These are phyloP conservation scores for Macadamia integrifolia DNA, from an alignment of 164 flowering plant genomes.

Conservation along the genomic window DNA sequence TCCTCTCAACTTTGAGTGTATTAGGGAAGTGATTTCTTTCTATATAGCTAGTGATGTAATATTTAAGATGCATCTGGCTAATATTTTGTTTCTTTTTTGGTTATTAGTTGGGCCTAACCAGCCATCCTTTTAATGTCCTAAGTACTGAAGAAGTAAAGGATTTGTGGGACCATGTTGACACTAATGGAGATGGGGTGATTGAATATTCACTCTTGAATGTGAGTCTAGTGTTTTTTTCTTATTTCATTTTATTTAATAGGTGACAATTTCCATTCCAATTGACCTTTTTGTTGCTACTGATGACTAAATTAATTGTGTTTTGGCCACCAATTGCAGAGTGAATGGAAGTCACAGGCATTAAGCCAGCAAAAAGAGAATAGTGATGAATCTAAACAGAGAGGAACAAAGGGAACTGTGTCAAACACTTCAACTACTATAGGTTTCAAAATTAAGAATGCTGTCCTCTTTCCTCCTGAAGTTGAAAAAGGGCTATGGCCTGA, in stretches of 20 bases:
- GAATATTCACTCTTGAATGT: constrained; percentile 84
- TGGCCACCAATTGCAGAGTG: too few species aligned
- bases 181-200: constrained; percentile 67
- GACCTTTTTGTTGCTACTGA: too few species aligned
- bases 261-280: neutral
- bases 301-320: too few species aligned
- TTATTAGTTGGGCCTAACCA: constrained; percentile 64
- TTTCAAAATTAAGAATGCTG: constrained; percentile 86
- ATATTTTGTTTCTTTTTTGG: constrained; percentile 7
- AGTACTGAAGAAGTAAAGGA: constrained; percentile 59
- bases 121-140: constrained; percentile 60
- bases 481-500: constrained; percentile 97
- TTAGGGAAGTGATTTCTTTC: neutral
- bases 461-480: constrained; percentile 83
- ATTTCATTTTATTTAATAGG: too few species aligned
- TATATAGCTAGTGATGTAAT: neutral
- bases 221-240: neutral
- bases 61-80: neutral
- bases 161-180: constrained; percentile 79
- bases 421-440: constrained; percentile 31
- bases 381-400: constrained; percentile 20
- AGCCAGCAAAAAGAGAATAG: constrained; percentile 33
- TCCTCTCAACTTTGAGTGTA: too few species aligned
- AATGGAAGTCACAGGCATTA: constrained; percentile 14
- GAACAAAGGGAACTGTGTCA: constrained; percentile 21